A percentile compares a stretch with the other conserved stretches of the same genome.
Conservation (phyloP, 495 filamentous ascomycete species). For the Aspergillus nanangensis region DNA sequence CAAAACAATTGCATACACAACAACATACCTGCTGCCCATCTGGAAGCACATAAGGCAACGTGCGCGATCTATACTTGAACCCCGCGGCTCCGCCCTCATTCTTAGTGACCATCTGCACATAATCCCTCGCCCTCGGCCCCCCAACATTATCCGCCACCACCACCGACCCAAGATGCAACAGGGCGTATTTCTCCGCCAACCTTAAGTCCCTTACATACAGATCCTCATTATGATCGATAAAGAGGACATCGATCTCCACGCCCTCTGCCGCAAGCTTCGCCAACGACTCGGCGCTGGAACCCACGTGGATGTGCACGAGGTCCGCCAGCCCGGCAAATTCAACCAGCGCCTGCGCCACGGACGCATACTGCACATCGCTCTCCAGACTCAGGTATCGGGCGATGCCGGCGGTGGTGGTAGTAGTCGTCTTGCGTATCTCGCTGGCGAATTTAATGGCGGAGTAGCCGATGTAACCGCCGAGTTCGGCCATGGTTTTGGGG, state of each 20-base stretch:
- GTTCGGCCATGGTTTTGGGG: conserved; percentile 59
- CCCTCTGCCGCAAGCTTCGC: background rate
- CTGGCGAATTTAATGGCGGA: conserved; percentile 59
- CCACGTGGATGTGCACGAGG: conserved; percentile 44
- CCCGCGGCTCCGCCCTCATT: background rate
- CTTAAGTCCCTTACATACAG: conserved; percentile 59
- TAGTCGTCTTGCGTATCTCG: conserved; percentile 43
- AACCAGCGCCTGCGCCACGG: conserved; percentile 50
- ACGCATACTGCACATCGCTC: conserved; percentile 53
- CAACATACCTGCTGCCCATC: background rate
- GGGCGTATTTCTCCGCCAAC: conserved; percentile 53
- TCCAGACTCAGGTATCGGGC: conserved; percentile 55
- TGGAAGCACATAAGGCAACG: background rate
- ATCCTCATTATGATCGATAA: conserved; percentile 62
- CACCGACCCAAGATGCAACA: conserved; percentile 51
- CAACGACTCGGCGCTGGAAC: background rate
- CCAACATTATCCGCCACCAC: conserved; percentile 66
- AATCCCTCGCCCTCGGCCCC: conserved; percentile 38
- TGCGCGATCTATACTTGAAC: background rate
- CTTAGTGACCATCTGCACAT: background rate
- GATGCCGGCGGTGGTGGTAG: conserved; percentile 44
- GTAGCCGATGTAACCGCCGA: conserved; percentile 73
- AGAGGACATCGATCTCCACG: conserved; percentile 44
- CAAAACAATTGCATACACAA: background rate
- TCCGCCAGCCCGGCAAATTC: conserved; percentile 58